Evolutionary conservation across 2,329 filamentous ascomycete genomes (phyloP).

Genomic region (Sporothrix brunneoviolacea): DNA sequence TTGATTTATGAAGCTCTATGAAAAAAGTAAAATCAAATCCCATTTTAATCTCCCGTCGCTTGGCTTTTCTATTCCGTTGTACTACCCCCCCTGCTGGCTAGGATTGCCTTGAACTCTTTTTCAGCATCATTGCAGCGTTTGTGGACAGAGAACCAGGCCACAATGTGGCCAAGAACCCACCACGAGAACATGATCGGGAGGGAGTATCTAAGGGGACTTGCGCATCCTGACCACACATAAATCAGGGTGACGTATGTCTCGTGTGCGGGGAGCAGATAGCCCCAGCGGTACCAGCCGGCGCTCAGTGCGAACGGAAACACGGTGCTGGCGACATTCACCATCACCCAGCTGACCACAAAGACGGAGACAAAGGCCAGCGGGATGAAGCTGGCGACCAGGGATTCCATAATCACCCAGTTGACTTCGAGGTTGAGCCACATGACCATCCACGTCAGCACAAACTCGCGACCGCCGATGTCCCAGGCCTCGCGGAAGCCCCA

Average conservation of each 20-base stretch:
- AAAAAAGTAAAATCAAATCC: too few relatives aligned
- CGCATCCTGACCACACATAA: constrained; percentile 39
- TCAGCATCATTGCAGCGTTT: too few relatives aligned
- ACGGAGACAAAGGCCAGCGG: constrained; percentile 3
- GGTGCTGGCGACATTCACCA: constrained; percentile 35
- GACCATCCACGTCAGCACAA: constrained; percentile 24
- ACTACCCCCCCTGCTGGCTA: too few relatives aligned
- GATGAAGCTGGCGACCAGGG: constrained; percentile 1
- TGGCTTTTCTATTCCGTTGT: too few relatives aligned
- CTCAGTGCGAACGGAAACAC: constrained; percentile 38
- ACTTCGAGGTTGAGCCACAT: constrained; percentile 29
- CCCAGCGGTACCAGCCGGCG: constrained; percentile 34
- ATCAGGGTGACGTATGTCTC: constrained; percentile 33
- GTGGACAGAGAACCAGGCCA: background rate
- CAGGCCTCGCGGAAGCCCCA: constrained; percentile 39
- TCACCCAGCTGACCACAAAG: constrained; percentile 32
- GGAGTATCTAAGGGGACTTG: constrained; percentile 31
- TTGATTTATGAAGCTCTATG: too few relatives aligned
- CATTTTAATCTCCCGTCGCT: too few relatives aligned
- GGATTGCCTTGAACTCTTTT: too few relatives aligned
- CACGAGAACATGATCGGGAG: constrained; percentile 37
- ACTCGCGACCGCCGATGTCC: constrained; percentile 28
- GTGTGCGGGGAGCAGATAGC: constrained; percentile 34
- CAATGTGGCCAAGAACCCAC: constrained; percentile 11
- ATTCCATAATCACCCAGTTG: constrained; percentile 7